Evolutionary conservation across 108 stramenopile species (phyloP).

Genomic region (Conticribra guillardii): DNA sequence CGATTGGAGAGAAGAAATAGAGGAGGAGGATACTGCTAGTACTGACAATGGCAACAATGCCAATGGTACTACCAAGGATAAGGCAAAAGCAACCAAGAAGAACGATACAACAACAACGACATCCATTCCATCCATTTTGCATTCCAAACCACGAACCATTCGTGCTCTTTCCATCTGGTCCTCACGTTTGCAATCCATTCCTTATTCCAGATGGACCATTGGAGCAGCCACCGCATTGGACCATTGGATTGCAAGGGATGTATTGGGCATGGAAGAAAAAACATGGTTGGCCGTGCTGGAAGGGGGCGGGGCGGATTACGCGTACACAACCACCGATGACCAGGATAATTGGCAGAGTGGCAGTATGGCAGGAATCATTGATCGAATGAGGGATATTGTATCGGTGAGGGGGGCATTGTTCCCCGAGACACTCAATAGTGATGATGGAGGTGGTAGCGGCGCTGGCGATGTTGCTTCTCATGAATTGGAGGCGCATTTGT

Average conservation of each 20-base stretch:
- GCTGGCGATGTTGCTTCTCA: conserved; percentile 14
- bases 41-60: neutral
- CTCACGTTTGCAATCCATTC: conserved; percentile 68
- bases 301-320: conserved; percentile 67
- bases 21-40: conserved; percentile 10
- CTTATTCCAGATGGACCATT: conserved; percentile 81
- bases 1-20: conserved; percentile 36
- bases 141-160: conserved; percentile 61
- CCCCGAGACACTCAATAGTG: conserved; percentile 66
- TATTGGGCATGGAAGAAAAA: conserved; percentile 72
- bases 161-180: conserved; percentile 81
- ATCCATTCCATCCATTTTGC: conserved; percentile 54
- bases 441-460: conserved; percentile 7
- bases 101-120: conserved; percentile 14
- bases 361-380: conserved; percentile 32
- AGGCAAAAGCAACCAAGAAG: neutral
- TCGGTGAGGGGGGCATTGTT: conserved; percentile 75
- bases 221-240: conserved; percentile 84
- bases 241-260: conserved; percentile 86
- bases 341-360: conserved; percentile 51
- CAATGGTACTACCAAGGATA: neutral
- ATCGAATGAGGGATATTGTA: conserved; percentile 62
- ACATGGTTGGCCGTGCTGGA: conserved; percentile 75
- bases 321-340: no score
- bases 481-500: conserved; percentile 23